Percentiles rank a stretch among this genome's conserved stretches.
These are phyloP conservation scores for Aspergillus sp. DNA, from an alignment of 2,329 filamentous ascomycete species.

Conservation along the genomic window DNA sequence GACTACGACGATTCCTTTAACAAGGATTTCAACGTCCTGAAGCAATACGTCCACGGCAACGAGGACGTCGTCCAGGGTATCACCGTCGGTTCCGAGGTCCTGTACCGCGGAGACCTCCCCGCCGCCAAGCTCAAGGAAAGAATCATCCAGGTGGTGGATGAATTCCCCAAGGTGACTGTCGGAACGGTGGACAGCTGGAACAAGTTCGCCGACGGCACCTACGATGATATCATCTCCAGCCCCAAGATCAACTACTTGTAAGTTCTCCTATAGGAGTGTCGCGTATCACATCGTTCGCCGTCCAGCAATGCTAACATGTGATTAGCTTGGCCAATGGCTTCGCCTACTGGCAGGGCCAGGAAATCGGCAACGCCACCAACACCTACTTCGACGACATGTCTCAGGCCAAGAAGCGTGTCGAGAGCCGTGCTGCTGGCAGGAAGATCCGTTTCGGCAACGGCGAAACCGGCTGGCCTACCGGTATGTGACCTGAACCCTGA, in stretches of 20 bases:
- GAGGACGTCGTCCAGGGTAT: conserved; percentile 64
- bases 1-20: conserved; percentile 63
- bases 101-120: conserved; percentile 69
- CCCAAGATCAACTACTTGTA: conserved; percentile 59
- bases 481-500: conserved; percentile 24
- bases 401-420: conserved; percentile 63
- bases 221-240: conserved; percentile 60
- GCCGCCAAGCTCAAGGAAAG: conserved; percentile 59
- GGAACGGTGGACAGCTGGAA: conserved; percentile 74
- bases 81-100: conserved; percentile 68
- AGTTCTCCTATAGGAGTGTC: conserved; percentile 15
- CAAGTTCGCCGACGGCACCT: conserved; percentile 67
- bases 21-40: conserved; percentile 60
- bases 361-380: conserved; percentile 56
- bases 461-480: conserved; percentile 67
- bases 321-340: conserved; percentile 65
- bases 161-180: conserved; percentile 57
- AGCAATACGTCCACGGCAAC: conserved; percentile 44
- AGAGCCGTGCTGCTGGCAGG: conserved; percentile 56
- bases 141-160: conserved; percentile 61
- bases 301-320: neutral
- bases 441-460: conserved; percentile 67
- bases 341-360: conserved; percentile 69
- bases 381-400: conserved; percentile 68
- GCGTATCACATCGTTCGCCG: no score